A percentile compares a stretch with the other conserved stretches of the same genome.
Evolutionary conservation across 2,329 filamentous ascomycete species (phyloP).

Genomic region (Pseudogymnoascus sp.): DNA sequence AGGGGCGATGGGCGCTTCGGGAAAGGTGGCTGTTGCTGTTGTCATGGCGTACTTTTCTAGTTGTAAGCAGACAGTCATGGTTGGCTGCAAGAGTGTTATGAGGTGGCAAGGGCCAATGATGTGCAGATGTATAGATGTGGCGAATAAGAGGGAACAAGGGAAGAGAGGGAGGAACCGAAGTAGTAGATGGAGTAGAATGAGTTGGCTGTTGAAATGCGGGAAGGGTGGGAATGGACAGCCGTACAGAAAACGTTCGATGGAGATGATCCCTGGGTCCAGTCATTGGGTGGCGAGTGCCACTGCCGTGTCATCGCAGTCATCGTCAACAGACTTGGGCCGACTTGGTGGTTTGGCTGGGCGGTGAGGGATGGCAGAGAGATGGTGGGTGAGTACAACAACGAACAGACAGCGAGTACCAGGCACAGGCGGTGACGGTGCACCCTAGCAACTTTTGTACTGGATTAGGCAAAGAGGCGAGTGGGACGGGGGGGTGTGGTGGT

Average conservation of each 20-base stretch:
- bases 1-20: not conserved
- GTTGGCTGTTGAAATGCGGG: not conserved
- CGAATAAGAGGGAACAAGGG: not conserved
- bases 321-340: not conserved
- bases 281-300: not conserved
- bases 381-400: too few species aligned
- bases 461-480: not conserved
- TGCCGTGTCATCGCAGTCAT: slow-evolving; percentile 5
- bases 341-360: not conserved
- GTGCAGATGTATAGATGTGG: not conserved
- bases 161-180: not conserved
- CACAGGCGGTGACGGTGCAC: not conserved
- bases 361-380: slow-evolving; percentile 2
- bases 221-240: not conserved
- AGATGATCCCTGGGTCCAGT: not conserved
- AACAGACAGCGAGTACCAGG: not conserved
- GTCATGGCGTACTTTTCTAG: not conserved
- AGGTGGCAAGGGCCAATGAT: not conserved
- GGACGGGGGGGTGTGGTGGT: not conserved
- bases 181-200: too few species aligned
- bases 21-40: not conserved
- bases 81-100: not conserved
- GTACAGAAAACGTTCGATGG: not conserved
- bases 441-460: not conserved
- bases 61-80: not conserved